These are phyloP conservation scores for Strigomonas galati DNA, from an alignment of 208 protist genomes.

Conservation along the genomic window DNA sequence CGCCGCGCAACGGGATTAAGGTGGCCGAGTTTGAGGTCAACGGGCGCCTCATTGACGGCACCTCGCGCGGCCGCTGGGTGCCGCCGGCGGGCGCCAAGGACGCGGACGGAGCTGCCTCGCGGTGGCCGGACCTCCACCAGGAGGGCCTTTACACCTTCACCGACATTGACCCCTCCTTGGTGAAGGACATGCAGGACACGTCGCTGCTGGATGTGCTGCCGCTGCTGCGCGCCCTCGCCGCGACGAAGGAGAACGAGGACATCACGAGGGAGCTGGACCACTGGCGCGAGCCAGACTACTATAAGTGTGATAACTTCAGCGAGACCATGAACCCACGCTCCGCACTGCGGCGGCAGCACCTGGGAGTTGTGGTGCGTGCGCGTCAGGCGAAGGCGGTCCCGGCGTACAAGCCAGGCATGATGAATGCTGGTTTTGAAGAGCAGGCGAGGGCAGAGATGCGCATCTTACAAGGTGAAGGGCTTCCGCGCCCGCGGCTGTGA, in stretches of 20 bases:
- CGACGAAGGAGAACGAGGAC: constrained; percentile 32
- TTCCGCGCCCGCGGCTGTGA: too few species aligned
- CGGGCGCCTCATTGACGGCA: constrained; percentile 39
- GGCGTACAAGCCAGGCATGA: constrained; percentile 29
- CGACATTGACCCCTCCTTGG: constrained; percentile 39
- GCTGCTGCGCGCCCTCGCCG: constrained; percentile 54
- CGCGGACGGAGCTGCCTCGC: too few species aligned
- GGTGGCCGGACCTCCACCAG: constrained; percentile 19
- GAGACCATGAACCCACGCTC: constrained; percentile 70
- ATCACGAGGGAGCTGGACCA: constrained; percentile 74
- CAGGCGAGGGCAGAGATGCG: constrained; percentile 36
- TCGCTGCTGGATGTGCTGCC: constrained; percentile 71
- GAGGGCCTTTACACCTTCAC: constrained; percentile 25
- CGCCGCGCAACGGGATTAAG: constrained; percentile 70
- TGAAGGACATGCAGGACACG: constrained; percentile 43
- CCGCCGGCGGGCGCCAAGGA: too few species aligned
- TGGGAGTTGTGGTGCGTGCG: constrained; percentile 36
- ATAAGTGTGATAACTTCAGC: constrained; percentile 68
- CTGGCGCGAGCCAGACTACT: constrained; percentile 73
- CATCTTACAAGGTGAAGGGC: background rate
- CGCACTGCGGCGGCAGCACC: constrained; percentile 41
- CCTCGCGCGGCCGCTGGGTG: constrained; percentile 27
- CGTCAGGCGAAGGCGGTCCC: constrained; percentile 46
- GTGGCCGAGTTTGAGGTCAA: constrained; percentile 59
- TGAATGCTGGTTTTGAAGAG: constrained; percentile 59